These are phyloP conservation scores for Pestalotiopsis sp. DNA, from an alignment of 2,329 filamentous ascomycete species.

Conservation along the genomic window DNA sequence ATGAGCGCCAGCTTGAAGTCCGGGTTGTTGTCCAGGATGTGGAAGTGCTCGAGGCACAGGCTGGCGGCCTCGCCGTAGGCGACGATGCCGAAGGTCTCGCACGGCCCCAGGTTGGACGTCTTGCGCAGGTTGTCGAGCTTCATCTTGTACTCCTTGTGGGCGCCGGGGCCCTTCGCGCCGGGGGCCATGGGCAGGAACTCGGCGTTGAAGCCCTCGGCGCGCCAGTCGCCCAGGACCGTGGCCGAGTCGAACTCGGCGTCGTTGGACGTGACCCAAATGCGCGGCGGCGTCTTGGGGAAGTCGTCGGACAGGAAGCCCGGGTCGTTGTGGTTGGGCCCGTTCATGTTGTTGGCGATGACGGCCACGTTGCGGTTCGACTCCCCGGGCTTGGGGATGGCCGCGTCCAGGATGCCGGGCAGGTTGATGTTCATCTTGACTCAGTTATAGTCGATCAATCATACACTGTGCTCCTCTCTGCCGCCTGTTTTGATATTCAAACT, in stretches of 20 bases:
- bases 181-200: slow-evolving; percentile 43
- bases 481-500: neutral
- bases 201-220: slow-evolving; percentile 44
- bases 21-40: slow-evolving; percentile 45
- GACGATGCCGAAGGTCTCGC: slow-evolving; percentile 46
- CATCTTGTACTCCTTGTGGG: slow-evolving; percentile 32
- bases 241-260: slow-evolving; percentile 42
- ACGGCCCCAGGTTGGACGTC: slow-evolving; percentile 36
- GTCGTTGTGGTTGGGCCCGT: slow-evolving; percentile 40
- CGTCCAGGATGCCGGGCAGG: slow-evolving; percentile 30
- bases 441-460: neutral
- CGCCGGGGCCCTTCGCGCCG: slow-evolving; percentile 17
- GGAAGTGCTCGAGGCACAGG: slow-evolving; percentile 46
- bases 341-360: slow-evolving; percentile 28
- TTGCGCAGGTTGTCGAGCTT: slow-evolving; percentile 37
- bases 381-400: slow-evolving; percentile 23
- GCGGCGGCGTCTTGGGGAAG: slow-evolving; percentile 40
- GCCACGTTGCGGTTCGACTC: slow-evolving; percentile 22
- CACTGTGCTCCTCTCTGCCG: neutral
- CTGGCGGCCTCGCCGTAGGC: slow-evolving; percentile 47
- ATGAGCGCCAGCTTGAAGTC: slow-evolving; percentile 44
- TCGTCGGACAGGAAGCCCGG: slow-evolving; percentile 42
- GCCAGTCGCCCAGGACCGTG: slow-evolving; percentile 40
- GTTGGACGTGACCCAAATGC: slow-evolving; percentile 46
- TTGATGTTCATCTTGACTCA: slow-evolving; percentile 29